Evolutionary conservation across 345 rosid species (phyloP).

Genomic region (Salix suchowensis): DNA sequence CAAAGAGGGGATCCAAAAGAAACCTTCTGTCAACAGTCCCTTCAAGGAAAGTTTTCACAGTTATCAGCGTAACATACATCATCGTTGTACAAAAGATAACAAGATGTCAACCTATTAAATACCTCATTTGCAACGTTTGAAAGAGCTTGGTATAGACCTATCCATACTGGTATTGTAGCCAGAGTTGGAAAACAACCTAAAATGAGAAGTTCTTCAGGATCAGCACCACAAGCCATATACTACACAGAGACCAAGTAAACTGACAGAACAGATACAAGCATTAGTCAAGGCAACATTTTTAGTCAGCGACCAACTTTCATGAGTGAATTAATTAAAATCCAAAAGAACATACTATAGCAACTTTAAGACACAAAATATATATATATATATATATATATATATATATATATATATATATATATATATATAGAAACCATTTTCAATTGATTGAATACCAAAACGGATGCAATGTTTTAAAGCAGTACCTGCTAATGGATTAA

Average conservation of each 20-base stretch:
- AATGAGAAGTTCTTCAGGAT: conserved; percentile 18
- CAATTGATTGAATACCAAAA: not conserved
- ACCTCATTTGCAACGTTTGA: conserved; percentile 95
- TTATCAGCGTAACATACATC: conserved; percentile 11
- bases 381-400: too few species aligned
- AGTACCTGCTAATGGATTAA: conserved; percentile 93
- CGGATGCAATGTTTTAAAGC: not conserved
- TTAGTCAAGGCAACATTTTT: too few species aligned
- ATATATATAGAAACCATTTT: too few species aligned
- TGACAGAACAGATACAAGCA: not conserved
- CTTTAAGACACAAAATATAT: too few species aligned
- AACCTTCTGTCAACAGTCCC: conserved; percentile 93
- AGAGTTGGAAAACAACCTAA: conserved; percentile 81
- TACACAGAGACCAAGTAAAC: not conserved
- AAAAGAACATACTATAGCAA: too few species aligned
- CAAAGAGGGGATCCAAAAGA: conserved; percentile 97
- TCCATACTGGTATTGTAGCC: conserved; percentile 80
- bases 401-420: too few species aligned
- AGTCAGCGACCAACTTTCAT: too few species aligned
- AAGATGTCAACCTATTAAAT: conserved; percentile 7
- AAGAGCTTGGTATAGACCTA: conserved; percentile 98
- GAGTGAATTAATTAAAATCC: too few species aligned
- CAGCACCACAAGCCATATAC: conserved; percentile 8
- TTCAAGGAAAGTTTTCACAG: conserved; percentile 21
- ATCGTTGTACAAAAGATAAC: conserved; percentile 3